These are phyloP conservation scores for Mytilinidion resinicola DNA, from an alignment of 495 filamentous ascomycete genomes.

Conservation along the genomic window DNA sequence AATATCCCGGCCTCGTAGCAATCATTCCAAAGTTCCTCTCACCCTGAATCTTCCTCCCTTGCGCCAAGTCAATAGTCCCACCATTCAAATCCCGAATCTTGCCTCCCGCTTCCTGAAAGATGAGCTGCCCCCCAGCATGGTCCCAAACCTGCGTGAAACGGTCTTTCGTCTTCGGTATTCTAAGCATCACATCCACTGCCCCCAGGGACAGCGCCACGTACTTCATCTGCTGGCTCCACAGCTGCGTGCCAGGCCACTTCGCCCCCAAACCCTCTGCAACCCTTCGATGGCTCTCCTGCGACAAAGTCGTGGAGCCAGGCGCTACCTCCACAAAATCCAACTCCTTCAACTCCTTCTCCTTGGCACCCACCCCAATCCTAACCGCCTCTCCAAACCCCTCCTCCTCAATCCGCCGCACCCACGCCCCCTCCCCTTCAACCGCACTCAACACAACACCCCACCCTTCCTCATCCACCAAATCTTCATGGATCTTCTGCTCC, in stretches of 20 bases:
- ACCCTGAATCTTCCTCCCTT: constrained; percentile 25
- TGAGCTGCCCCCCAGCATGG: constrained; percentile 62
- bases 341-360: constrained; percentile 26
- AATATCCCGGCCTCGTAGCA: constrained; percentile 10
- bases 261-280: constrained; percentile 46
- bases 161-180: constrained; percentile 46
- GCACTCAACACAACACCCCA: constrained; percentile 53
- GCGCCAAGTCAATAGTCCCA: constrained; percentile 36
- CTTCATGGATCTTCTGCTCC: constrained; percentile 40
- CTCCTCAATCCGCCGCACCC: constrained; percentile 43
- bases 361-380: constrained; percentile 31
- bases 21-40: constrained; percentile 20
- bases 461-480: constrained; percentile 44
- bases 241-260: constrained; percentile 47
- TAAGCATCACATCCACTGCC: constrained; percentile 54
- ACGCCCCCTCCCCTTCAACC: constrained; percentile 50
- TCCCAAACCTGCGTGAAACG: constrained; percentile 53
- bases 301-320: constrained; percentile 37
- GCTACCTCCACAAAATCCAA: constrained; percentile 47
- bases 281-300: constrained; percentile 41
- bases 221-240: constrained; percentile 59
- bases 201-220: constrained; percentile 57
- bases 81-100: constrained; percentile 54
- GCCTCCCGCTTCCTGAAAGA: constrained; percentile 60
- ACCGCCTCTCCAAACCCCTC: constrained; percentile 35